Evolutionary conservation across 331 rosid species (phyloP).

Genomic region (Quercus lobata): DNA sequence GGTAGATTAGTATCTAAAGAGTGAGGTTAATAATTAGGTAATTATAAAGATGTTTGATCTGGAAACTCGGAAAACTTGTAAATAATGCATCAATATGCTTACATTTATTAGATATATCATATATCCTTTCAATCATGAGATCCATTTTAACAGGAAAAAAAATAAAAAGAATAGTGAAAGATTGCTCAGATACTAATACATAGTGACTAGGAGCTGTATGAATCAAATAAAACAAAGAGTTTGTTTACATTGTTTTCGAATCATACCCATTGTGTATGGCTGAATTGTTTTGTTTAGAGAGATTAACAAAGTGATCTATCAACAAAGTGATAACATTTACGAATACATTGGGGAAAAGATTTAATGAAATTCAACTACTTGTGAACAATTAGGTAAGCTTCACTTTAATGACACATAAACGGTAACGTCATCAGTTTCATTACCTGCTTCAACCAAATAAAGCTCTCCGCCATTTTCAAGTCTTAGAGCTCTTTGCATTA

Average conservation of each 20-base stretch:
- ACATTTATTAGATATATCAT: neutral
- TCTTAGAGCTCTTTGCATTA: neutral
- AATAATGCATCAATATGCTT: no score
- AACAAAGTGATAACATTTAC: no score
- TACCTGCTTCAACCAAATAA: neutral
- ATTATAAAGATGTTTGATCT: neutral
- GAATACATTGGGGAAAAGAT: neutral
- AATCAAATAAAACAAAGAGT: no score
- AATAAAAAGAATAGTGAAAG: no score
- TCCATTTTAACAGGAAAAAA: no score
- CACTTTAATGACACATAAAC: neutral
- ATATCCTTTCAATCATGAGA: neutral
- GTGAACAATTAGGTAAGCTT: constrained; percentile 2
- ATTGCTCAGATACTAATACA: no score
- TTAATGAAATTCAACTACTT: constrained; percentile 25
- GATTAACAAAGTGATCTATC: no score
- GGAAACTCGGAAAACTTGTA: neutral
- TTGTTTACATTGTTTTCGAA: neutral
- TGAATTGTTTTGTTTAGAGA: no score
- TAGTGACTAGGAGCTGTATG: no score
- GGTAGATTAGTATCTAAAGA: neutral
- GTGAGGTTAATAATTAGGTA: neutral
- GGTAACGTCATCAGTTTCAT: neutral
- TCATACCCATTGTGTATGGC: neutral
- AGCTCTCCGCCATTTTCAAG: neutral